These are phyloP conservation scores for Parachaetomium inaequale DNA, from an alignment of 495 filamentous ascomycete genomes.

Conservation along the genomic window DNA sequence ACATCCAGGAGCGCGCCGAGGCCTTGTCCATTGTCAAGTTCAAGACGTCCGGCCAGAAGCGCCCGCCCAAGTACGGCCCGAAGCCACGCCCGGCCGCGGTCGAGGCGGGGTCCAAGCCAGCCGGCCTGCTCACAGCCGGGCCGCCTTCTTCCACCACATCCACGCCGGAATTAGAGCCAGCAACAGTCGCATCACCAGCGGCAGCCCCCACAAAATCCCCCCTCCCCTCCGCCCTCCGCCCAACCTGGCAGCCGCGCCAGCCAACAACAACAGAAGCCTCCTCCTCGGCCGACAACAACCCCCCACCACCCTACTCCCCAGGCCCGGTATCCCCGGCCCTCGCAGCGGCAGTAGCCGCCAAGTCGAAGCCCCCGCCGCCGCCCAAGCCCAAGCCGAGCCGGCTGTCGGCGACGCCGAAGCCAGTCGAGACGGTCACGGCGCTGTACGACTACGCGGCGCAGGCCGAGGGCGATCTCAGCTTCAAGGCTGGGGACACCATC, in stretches of 20 bases:
- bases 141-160: conserved; percentile 15
- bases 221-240: conserved; percentile 3
- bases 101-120: conserved; percentile 38
- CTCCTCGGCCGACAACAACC: conserved; percentile 33
- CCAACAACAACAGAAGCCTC: not conserved
- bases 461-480: conserved; percentile 90
- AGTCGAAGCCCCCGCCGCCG: conserved; percentile 69
- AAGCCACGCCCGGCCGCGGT: conserved; percentile 38
- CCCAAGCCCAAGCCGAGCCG: conserved; percentile 82
- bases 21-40: conserved; percentile 78
- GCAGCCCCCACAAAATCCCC: conserved; percentile 8
- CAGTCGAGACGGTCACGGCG: conserved; percentile 74
- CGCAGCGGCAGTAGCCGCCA: conserved; percentile 72
- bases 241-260: conserved; percentile 29
- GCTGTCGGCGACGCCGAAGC: conserved; percentile 59
- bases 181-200: conserved; percentile 1
- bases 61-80: conserved; percentile 50
- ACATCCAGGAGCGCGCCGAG: conserved; percentile 78
- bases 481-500: conserved; percentile 84
- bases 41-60: conserved; percentile 71
- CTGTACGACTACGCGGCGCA: conserved; percentile 96
- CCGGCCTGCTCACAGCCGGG: conserved; percentile 41
- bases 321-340: conserved; percentile 13
- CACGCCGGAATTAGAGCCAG: not conserved
- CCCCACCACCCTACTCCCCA: conserved; percentile 58